Evolutionary conservation across 108 stramenopile species (phyloP).

Genomic region (Nitzschia inconspicua): DNA sequence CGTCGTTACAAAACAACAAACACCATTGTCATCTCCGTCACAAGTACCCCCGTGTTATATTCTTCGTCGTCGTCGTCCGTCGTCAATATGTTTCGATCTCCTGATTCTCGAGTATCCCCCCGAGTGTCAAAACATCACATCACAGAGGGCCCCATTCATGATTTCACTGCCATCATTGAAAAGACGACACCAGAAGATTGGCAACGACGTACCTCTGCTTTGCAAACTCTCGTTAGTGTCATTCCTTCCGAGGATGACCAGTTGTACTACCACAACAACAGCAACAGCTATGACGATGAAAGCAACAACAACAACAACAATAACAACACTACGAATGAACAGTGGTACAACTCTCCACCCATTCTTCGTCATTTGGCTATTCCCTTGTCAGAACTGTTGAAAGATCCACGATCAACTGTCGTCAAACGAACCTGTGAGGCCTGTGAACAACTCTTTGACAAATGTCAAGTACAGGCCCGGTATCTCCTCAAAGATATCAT

Average conservation of each 20-base stretch:
- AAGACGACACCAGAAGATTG: conserved; percentile 60
- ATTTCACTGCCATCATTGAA: conserved; percentile 47
- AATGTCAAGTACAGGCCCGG: conserved; percentile 35
- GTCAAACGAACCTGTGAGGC: conserved; percentile 72
- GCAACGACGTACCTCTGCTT: conserved; percentile 58
- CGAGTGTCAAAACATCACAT: conserved; percentile 15
- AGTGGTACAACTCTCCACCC: conserved; percentile 64
- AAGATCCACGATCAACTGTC: conserved; percentile 73
- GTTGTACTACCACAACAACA: neutral
- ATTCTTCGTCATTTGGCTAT: conserved; percentile 56
- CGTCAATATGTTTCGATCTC: conserved; percentile 2
- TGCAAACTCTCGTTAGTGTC: conserved; percentile 39
- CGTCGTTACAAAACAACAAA: neutral
- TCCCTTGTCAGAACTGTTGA: conserved; percentile 50
- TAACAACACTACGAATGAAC: conserved; percentile 2
- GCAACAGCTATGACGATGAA: conserved; percentile 9
- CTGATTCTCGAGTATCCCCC: conserved; percentile 16
- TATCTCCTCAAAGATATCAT: conserved; percentile 74
- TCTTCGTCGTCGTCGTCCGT: too few relatives aligned
- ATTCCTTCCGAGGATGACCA: conserved; percentile 52
- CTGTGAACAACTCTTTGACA: conserved; percentile 33
- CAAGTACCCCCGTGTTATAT: too few relatives aligned
- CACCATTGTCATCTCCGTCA: too few relatives aligned
- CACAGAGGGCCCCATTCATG: conserved; percentile 54
- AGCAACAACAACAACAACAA: neutral